These are phyloP conservation scores for Botrytis deweyae DNA, from an alignment of 2,329 filamentous ascomycete genomes.

Conservation along the genomic window DNA sequence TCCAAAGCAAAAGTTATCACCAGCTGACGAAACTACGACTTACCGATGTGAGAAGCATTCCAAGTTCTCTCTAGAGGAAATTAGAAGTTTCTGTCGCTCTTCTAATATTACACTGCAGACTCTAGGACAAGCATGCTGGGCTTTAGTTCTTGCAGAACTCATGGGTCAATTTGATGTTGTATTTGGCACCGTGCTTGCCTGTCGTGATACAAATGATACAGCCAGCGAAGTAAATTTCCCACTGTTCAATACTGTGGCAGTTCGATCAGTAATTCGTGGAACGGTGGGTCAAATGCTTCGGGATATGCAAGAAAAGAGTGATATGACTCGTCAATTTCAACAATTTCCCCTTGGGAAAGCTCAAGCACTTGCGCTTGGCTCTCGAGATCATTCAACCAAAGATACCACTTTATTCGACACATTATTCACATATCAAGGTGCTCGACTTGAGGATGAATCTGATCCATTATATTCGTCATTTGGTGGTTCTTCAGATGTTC, in stretches of 20 bases:
- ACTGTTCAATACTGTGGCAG: constrained; percentile 85
- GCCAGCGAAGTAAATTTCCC: constrained; percentile 74
- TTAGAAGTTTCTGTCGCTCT: constrained; percentile 62
- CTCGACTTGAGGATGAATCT: constrained; percentile 33
- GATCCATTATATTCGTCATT: constrained; percentile 34
- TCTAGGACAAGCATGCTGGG: constrained; percentile 75
- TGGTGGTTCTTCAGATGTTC: constrained; percentile 62
- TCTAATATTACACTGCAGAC: constrained; percentile 72
- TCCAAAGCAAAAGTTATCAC: constrained; percentile 35
- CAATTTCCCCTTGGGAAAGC: constrained; percentile 74
- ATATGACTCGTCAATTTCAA: constrained; percentile 67
- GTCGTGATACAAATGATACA: constrained; percentile 69
- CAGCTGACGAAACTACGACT: constrained; percentile 12
- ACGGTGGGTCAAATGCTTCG: constrained; percentile 61
- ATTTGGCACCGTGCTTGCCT: constrained; percentile 82
- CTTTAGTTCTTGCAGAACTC: constrained; percentile 64
- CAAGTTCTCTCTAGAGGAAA: constrained; percentile 41
- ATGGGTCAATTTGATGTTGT: constrained; percentile 68
- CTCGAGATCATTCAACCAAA: constrained; percentile 22
- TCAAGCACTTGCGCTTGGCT: constrained; percentile 50
- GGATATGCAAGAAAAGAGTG: constrained; percentile 71
- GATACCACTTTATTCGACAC: constrained; percentile 58
- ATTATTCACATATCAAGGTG: constrained; percentile 65
- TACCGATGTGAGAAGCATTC: constrained; percentile 51
- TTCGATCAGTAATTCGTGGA: constrained; percentile 73